These are phyloP conservation scores for Trichoderma sp. DNA, from an alignment of 2,329 filamentous ascomycete genomes.

Conservation along the genomic window DNA sequence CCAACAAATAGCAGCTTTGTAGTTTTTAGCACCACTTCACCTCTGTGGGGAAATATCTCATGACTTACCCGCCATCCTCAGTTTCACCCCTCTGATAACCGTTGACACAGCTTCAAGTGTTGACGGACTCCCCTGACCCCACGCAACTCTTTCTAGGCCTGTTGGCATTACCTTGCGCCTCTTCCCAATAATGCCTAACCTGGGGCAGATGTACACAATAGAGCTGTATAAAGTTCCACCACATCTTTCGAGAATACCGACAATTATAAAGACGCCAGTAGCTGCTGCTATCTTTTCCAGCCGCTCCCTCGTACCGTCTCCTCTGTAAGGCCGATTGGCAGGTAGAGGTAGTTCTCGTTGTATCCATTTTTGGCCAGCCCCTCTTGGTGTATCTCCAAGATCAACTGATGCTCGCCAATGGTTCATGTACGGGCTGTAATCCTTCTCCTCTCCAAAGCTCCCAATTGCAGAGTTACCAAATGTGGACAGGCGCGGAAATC, in stretches of 20 bases:
- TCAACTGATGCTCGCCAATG: not conserved
- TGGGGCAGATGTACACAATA: not conserved
- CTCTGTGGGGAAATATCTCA: not conserved
- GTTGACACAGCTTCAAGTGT: not conserved
- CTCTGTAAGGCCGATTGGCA: not conserved
- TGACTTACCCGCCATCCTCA: not conserved
- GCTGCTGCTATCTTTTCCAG: not conserved
- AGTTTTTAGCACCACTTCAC: not conserved
- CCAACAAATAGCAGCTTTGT: not conserved
- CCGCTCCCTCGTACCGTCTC: not conserved
- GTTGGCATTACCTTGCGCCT: not conserved
- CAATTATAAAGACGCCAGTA: not conserved
- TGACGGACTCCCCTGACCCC: not conserved
- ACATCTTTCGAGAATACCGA: not conserved
- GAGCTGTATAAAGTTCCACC: not conserved
- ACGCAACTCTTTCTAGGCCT: not conserved
- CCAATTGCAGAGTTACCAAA: not conserved
- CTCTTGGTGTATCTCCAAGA: not conserved
- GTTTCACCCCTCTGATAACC: not conserved
- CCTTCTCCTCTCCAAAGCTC: not conserved
- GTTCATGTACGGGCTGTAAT: not conserved
- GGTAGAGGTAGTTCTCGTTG: not conserved
- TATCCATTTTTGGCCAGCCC: not conserved
- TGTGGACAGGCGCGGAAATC: not conserved
- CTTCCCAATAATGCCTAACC: not conserved